Conservation (phyloP, 192 early-diverging fungal species). For the Coemansia sp. region DNA sequence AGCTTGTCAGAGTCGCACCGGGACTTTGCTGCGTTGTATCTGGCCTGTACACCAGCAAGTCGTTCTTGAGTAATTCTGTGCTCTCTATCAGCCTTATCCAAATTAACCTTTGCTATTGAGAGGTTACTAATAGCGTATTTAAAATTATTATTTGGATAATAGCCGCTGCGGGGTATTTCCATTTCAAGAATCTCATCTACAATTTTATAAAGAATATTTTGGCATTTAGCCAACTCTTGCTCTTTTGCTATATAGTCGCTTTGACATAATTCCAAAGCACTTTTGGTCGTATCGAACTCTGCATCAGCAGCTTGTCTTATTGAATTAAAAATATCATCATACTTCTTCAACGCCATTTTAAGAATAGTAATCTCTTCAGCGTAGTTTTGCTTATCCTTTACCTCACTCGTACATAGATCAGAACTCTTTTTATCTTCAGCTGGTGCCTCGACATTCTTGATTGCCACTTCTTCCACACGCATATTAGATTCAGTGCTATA, state of each 20-base stretch:
- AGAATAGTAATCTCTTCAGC: background rate
- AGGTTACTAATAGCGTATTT: background rate
- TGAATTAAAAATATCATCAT: too few species aligned
- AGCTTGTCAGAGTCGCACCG: background rate
- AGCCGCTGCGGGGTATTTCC: background rate
- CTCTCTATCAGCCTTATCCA: background rate
- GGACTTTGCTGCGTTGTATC: background rate
- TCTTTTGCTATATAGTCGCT: background rate
- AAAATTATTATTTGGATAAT: background rate
- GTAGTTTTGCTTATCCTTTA: background rate
- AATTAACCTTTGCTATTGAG: background rate
- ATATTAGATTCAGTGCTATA: too few species aligned
- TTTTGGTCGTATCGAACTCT: background rate
- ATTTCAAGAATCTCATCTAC: background rate
- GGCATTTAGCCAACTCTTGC: background rate
- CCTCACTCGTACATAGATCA: too few species aligned
- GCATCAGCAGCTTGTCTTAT: background rate
- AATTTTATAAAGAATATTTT: background rate
- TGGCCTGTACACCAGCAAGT: background rate
- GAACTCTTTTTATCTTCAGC: too few species aligned
- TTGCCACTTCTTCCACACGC: too few species aligned
- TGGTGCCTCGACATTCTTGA: too few species aligned
- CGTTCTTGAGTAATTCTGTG: background rate
- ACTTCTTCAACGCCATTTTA: background rate
- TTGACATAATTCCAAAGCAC: background rate